phyloP scores from a whole-genome alignment of 352 stramenopile species.

The Aphanomyces astaci region DNA sequence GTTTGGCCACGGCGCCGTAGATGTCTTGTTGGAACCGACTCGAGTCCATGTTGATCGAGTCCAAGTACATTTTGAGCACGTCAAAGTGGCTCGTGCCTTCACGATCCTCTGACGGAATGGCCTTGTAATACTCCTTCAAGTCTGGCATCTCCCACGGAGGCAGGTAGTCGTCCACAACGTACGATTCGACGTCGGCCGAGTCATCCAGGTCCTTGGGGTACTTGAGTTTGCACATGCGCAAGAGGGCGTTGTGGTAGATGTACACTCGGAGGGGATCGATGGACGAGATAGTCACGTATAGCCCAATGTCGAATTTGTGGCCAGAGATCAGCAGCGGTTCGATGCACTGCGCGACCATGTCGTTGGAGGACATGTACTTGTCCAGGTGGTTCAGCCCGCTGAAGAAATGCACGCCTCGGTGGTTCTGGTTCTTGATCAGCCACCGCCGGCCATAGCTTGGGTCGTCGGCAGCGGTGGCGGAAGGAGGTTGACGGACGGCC shows the following conservation, averaged over 20 bases:
- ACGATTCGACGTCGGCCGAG: slow-evolving; percentile 35
- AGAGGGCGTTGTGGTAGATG: slow-evolving; percentile 60
- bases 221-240: slow-evolving; percentile 58
- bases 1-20: slow-evolving; percentile 50
- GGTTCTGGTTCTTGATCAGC: slow-evolving; percentile 14
- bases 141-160: slow-evolving; percentile 65
- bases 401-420: slow-evolving; percentile 18
- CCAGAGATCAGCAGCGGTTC: slow-evolving; percentile 79
- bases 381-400: slow-evolving; percentile 12
- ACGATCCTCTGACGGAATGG: slow-evolving; percentile 45
- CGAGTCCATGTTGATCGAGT: slow-evolving; percentile 49
- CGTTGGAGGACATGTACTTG: slow-evolving; percentile 19
- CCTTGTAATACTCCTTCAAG: slow-evolving; percentile 49
- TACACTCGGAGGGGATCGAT: slow-evolving; percentile 80
- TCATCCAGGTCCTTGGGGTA: slow-evolving; percentile 44
- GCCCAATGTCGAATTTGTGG: slow-evolving; percentile 82
- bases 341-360: slow-evolving; percentile 56
- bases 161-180: slow-evolving; percentile 65
- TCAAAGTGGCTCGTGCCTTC: slow-evolving; percentile 60
- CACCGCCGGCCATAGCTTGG: slow-evolving; percentile 1
- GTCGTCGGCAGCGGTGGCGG: neutral
- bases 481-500: too few relatives aligned
- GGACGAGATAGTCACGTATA: slow-evolving; percentile 81
- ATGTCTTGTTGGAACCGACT: slow-evolving; percentile 56
- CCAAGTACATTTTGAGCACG: slow-evolving; percentile 58